Evolutionary conservation across 2,329 filamentous ascomycete species (phyloP), one percentile per base, ranked within the genome.

Genomic region (Raffaelea ambrosiae): DNA sequence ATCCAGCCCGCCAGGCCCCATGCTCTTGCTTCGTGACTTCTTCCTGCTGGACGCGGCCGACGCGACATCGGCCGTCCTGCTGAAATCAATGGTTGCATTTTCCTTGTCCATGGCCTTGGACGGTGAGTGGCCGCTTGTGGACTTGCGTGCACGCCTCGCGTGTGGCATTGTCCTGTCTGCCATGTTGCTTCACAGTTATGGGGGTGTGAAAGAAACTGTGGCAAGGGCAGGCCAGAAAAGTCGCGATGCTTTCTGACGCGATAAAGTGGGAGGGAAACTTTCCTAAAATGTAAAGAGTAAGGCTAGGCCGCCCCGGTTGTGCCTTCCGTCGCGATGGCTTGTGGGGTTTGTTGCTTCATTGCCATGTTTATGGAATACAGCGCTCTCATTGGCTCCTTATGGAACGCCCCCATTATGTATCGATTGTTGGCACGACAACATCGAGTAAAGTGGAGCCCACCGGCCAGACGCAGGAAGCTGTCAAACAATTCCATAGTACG

Each of bases 21-120:
- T 83, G 67, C 91, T 97, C 72, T 96, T 97, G 68, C 91, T 96
- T 55, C 93, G 83, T 50, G 84, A 86, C 68, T 89, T 91, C 68
- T 76, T 77, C 53, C 75, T 71, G 59, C 65, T 73, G 50, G 70
- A 71, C 26, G 70, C 72, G 55, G 73, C 60, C 49, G 70, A 67
- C 54, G 76, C 73, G 21, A 40, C 21, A 10, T 44, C 22, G 10
- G 35, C 47, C 9, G 48, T n/a, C 26, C 43, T 41, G 51, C 72
- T 75, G 48, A 85, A 64, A 55, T 88, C 83, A 40, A 83, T 68
- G 3, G 83, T 86, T 60, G 78, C 76, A 72, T 94, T 94, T 62
- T 94, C 88, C 65, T 88, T 89, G 58, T 88, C 84, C 54, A 73
- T 66, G 35, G 68, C 65, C 63, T 69, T 77, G 57, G 59, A 72